Percentiles rank a stretch among this genome's conserved stretches.
These are phyloP conservation scores for Rostrohypoxylon terebratum DNA, from an alignment of 495 filamentous ascomycete species.

Conservation along the genomic window DNA sequence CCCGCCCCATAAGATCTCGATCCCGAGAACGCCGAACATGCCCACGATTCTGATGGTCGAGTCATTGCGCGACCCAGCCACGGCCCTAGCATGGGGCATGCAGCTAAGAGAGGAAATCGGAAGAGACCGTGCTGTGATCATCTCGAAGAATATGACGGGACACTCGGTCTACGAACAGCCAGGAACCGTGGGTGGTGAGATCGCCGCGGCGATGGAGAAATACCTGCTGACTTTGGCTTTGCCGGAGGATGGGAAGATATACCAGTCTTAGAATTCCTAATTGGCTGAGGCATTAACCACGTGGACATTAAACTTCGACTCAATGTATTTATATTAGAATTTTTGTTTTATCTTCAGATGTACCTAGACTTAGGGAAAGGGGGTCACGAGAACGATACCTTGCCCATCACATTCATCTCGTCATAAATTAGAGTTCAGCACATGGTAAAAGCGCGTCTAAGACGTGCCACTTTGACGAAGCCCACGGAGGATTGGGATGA, in stretches of 20 bases:
- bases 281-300: neutral
- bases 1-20: conserved; percentile 20
- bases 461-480: neutral
- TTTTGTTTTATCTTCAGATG: neutral
- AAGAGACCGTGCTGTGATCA: conserved; percentile 21
- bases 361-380: neutral
- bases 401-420: no score
- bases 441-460: no score
- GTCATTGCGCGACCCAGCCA: conserved; percentile 46
- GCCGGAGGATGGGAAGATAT: conserved; percentile 19
- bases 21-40: neutral
- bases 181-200: conserved; percentile 16
- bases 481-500: no score
- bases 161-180: conserved; percentile 44
- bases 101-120: conserved; percentile 39
- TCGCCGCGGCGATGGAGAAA: conserved; percentile 17
- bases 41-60: conserved; percentile 46
- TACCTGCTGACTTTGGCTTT: conserved; percentile 12
- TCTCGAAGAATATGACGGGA: conserved; percentile 46
- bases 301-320: neutral
- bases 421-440: no score
- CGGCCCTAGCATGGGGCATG: conserved; percentile 44
- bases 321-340: neutral
- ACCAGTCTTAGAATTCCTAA: conserved; percentile 7
- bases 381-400: no score